These are phyloP conservation scores for Amaranthus palmeri DNA, from an alignment of 148 eudicot genomes.

Conservation along the genomic window DNA sequence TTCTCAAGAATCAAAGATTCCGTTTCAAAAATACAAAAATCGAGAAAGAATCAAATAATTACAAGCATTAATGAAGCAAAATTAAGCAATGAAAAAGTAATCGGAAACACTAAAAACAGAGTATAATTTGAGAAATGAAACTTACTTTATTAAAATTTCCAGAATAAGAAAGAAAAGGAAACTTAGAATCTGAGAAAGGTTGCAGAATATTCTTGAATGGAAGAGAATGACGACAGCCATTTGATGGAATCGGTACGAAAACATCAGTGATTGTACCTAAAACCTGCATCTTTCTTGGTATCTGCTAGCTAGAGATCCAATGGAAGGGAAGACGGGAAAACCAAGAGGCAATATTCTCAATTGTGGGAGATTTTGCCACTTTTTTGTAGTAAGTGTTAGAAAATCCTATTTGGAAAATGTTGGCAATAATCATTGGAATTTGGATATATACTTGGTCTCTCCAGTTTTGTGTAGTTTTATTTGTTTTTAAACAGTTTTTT, in stretches of 20 bases:
- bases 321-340: no score
- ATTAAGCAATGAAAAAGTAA: conserved; percentile 3
- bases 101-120: conserved; percentile 17
- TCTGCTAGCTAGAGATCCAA: no score
- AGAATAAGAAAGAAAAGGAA: conserved; percentile 11
- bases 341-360: no score
- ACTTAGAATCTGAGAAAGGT: conserved; percentile 28
- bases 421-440: no score
- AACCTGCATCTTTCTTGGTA: conserved; percentile 36
- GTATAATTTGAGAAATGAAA: not conserved
- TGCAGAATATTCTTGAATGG: conserved; percentile 26
- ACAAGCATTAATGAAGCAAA: not conserved
- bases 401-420: no score
- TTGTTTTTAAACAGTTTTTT: no score
- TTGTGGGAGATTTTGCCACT: no score
- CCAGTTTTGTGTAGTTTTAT: no score
- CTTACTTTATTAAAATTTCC: conserved; percentile 29
- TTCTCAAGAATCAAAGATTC: not conserved
- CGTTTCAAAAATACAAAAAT: not conserved
- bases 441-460: no score
- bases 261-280: conserved; percentile 46
- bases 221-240: conserved; percentile 32
- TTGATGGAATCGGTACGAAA: conserved; percentile 34
- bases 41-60: not conserved
- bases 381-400: no score